Percentiles rank a stretch among this genome's conserved stretches.
Evolutionary conservation across 129 eudicot species (phyloP).

Genomic region (Chrysanthemum seticuspe): DNA sequence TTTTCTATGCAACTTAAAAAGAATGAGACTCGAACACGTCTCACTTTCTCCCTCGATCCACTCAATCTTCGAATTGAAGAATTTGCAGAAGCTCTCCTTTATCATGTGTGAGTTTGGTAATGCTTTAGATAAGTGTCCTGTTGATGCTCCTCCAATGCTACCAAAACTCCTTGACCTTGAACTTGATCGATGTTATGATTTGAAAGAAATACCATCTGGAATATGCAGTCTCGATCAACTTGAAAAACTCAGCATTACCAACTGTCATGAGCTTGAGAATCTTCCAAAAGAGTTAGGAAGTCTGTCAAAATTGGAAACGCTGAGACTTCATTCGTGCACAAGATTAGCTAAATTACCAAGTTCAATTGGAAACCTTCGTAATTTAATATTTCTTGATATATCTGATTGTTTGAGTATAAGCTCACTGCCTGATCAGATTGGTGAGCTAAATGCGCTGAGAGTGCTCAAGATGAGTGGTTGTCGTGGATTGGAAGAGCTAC

Average conservation of each 20-base stretch:
- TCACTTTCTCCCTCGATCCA: slow-evolving; percentile 31
- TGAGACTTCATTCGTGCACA: slow-evolving; percentile 37
- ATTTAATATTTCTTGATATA: slow-evolving; percentile 26
- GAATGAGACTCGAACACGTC: slow-evolving; percentile 40
- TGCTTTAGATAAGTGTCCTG: slow-evolving; percentile 29
- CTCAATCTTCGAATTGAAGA: slow-evolving; percentile 27
- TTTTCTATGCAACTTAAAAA: slow-evolving; percentile 28
- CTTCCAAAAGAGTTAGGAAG: slow-evolving; percentile 36
- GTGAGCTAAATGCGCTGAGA: slow-evolving; percentile 28
- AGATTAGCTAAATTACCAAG: slow-evolving; percentile 18
- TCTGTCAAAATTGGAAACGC: slow-evolving; percentile 23
- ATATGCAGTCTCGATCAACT: slow-evolving; percentile 33
- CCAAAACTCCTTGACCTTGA: slow-evolving; percentile 44
- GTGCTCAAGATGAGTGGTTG: slow-evolving; percentile 35
- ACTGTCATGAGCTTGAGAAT: slow-evolving; percentile 47
- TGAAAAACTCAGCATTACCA: slow-evolving; percentile 42
- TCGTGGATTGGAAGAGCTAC: slow-evolving; percentile 37
- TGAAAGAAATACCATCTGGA: slow-evolving; percentile 33
- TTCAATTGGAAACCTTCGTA: slow-evolving; percentile 16
- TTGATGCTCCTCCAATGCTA: slow-evolving; percentile 16
- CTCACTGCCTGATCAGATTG: slow-evolving; percentile 26
- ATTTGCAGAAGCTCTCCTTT: slow-evolving; percentile 47
- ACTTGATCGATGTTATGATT: slow-evolving; percentile 42
- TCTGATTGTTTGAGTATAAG: slow-evolving; percentile 35
- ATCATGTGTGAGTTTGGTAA: slow-evolving; percentile 43